Percentiles rank a stretch among this genome's conserved stretches.
phyloP scores from a whole-genome alignment of 768 basidiomycete species.

The Leucosporidium creatinivorum region DNA sequence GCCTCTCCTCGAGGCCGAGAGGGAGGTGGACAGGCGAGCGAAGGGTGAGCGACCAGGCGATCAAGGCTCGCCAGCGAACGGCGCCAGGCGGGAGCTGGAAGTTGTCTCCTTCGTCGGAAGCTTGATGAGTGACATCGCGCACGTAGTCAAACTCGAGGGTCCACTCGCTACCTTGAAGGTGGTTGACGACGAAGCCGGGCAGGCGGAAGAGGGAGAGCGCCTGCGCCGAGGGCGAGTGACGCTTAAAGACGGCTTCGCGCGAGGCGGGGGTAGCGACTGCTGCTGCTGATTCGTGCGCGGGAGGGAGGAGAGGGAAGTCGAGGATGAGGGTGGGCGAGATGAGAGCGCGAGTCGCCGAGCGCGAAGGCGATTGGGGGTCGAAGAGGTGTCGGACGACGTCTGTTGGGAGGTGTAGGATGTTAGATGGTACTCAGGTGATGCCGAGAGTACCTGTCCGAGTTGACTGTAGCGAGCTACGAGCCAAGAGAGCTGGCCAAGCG shows the following conservation, averaged over 20 bases:
- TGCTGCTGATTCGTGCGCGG: background rate
- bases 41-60: background rate
- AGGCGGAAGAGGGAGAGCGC: constrained; percentile 5
- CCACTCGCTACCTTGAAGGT: background rate
- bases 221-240: background rate
- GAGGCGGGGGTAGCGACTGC: no score
- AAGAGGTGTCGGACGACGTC: background rate
- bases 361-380: background rate
- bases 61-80: background rate
- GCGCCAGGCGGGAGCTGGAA: background rate
- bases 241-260: background rate
- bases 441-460: no score
- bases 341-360: background rate
- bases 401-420: background rate
- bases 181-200: background rate
- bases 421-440: no score
- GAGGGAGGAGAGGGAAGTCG: background rate
- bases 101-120: no score
- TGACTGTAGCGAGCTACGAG: no score
- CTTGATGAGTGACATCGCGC: background rate
- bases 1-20: background rate
- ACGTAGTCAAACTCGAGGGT: background rate
- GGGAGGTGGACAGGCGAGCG: background rate
- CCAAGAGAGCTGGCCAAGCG: no score
- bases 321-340: background rate